Evolutionary conservation across 106 monocot species (phyloP), one percentile per base, ranked within the genome.

Genomic region (Amphibolis antarctica): DNA sequence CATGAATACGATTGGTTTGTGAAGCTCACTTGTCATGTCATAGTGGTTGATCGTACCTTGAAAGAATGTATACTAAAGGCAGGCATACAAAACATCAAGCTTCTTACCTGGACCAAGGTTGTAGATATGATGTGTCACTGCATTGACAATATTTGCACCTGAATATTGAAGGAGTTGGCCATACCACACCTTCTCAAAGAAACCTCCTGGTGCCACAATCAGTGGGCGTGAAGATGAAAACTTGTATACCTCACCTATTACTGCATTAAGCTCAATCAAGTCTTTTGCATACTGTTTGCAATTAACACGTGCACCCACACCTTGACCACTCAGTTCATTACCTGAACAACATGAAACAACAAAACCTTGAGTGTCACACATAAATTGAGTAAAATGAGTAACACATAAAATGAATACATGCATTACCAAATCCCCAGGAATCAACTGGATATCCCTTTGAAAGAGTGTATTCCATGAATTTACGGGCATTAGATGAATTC

Each of bases 351-450:
- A 21, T 12, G n/a, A 48, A 30, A 18, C 26, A 47, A 61, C 12
- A 46, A 10, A 28, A 48, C 30, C 46, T 60, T 29, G 10, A 24
- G 20, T 6, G 4, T 4, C n/a, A 22, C 28, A 20, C 12, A 12
- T 46, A 26, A 11, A 5, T 26, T 19, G 24, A 21, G 18, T 5
- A 44, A 58, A 36, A 36, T 36, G 36, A 4, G 36, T 43, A 12
- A 1, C 14, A 53, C 19, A 23, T 42, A 4, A 14, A 44, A 27
- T 54, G 44, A 0, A 28, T 28, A 51, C 5, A 55, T 46, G 51
- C 50, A 64, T 64, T 86, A 91, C 98, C 98, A 68, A 85, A 88
- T 80, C 91, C 98, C 98, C 98, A 98, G 12, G 98, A 88, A 72
- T 88, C 85, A 25, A 98, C 76, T 64, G 53, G 80, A 62, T 98